Evolutionary conservation across 192 early-diverging fungal genomes (phyloP).

Genomic region (Geranomyces variabilis): DNA sequence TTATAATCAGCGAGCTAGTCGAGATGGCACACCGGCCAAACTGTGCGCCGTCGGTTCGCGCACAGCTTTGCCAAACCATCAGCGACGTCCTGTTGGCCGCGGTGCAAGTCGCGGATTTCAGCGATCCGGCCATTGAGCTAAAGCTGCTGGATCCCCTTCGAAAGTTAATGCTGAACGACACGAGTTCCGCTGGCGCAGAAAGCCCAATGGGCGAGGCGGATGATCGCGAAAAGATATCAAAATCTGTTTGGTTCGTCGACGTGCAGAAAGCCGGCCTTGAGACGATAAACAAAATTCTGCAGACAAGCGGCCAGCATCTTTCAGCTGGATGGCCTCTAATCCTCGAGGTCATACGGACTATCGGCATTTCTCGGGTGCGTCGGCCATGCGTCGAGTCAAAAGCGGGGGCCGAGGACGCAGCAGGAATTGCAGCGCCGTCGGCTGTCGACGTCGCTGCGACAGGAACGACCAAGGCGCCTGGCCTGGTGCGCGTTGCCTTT

Average conservation of each 20-base stretch:
- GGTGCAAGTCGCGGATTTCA: constrained; percentile 59
- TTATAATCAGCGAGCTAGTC: constrained; percentile 73
- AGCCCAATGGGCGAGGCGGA: constrained; percentile 22
- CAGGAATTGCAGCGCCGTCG: neutral
- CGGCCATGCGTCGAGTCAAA: neutral
- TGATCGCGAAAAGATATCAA: constrained; percentile 30
- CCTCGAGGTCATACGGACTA: constrained; percentile 81
- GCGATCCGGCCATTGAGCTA: constrained; percentile 59
- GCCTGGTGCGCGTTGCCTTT: constrained; percentile 80
- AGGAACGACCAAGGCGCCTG: constrained; percentile 25
- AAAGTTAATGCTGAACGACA: constrained; percentile 57
- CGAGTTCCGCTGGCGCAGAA: neutral
- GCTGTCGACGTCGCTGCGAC: constrained; percentile 8
- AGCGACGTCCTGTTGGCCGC: constrained; percentile 75
- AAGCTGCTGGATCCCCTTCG: constrained; percentile 69
- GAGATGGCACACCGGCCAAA: constrained; percentile 67
- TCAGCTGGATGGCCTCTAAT: constrained; percentile 82
- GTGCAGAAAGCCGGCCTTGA: constrained; percentile 84
- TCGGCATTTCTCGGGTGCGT: constrained; percentile 33
- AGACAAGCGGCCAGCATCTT: constrained; percentile 89
- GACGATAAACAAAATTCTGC: constrained; percentile 85
- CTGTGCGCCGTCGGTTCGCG: constrained; percentile 65
- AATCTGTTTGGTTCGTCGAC: constrained; percentile 60
- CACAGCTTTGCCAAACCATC: constrained; percentile 76
- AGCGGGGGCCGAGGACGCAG: neutral